Conservation (phyloP, 2,329 filamentous ascomycete species). For the Harringtonia aguacate region DNA sequence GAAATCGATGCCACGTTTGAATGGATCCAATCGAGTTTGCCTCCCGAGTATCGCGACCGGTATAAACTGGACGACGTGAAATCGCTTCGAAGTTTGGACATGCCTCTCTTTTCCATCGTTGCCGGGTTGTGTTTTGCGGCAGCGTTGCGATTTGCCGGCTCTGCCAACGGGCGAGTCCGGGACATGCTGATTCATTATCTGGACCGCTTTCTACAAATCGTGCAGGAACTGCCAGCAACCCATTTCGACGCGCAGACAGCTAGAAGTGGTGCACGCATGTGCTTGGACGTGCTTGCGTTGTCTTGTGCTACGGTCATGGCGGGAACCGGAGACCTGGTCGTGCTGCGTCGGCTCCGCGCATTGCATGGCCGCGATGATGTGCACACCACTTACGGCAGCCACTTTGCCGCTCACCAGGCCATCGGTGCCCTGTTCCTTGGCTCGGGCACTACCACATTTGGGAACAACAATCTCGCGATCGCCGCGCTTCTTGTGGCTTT, state of each 20-base stretch:
- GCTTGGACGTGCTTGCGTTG: slow-evolving; percentile 77
- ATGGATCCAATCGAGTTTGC: slow-evolving; percentile 71
- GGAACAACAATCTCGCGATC: slow-evolving; percentile 77
- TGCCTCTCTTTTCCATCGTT: slow-evolving; percentile 88
- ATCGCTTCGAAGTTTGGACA: slow-evolving; percentile 65
- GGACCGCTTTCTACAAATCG: slow-evolving; percentile 75
- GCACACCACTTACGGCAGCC: slow-evolving; percentile 84
- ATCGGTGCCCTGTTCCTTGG: slow-evolving; percentile 86
- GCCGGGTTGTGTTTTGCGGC: slow-evolving; percentile 79
- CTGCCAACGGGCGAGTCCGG: slow-evolving; percentile 57
- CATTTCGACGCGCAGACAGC: slow-evolving; percentile 79
- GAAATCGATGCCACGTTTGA: slow-evolving; percentile 59
- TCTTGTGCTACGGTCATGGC: slow-evolving; percentile 87
- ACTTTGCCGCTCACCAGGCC: slow-evolving; percentile 85
- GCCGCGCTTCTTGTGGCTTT: slow-evolving; percentile 82
- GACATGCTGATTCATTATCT: slow-evolving; percentile 77
- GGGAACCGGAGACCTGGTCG: slow-evolving; percentile 77
- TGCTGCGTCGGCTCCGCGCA: slow-evolving; percentile 75
- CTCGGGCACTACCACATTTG: slow-evolving; percentile 85
- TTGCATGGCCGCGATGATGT: slow-evolving; percentile 79
- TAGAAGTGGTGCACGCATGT: slow-evolving; percentile 75
- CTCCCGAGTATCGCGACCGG: slow-evolving; percentile 53
- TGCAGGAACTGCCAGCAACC: slow-evolving; percentile 38
- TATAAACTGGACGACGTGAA: slow-evolving; percentile 48
- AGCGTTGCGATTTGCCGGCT: slow-evolving; percentile 64